Evolutionary conservation across 768 basidiomycete genomes (phyloP).

Genomic region (Termitomyces sp.): DNA sequence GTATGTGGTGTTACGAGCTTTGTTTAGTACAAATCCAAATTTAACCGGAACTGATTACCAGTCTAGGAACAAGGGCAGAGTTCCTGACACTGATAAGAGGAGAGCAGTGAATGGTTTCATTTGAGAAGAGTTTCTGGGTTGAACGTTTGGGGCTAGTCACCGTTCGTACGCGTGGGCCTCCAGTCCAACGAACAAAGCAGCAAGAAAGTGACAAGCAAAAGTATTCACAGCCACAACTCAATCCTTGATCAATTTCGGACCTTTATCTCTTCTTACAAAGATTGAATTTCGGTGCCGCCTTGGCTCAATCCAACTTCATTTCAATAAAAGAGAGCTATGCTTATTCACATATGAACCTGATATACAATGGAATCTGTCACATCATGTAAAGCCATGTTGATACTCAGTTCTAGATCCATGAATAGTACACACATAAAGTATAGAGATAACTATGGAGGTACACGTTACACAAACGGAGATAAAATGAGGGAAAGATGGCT

Average conservation of each 20-base stretch:
- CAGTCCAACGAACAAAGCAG: neutral
- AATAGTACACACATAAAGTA: neutral
- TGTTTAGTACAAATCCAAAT: neutral
- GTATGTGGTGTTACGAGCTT: neutral
- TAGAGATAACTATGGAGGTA: neutral
- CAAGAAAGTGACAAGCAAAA: neutral
- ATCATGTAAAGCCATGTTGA: neutral
- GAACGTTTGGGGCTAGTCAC: no score
- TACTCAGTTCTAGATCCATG: neutral
- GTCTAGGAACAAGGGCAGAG: neutral
- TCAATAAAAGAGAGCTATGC: no score
- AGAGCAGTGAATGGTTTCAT: neutral
- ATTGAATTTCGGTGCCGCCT: neutral
- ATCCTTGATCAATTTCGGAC: neutral
- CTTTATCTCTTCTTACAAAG: neutral
- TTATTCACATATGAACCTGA: neutral
- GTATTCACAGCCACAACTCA: neutral
- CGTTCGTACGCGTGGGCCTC: neutral
- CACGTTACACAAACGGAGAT: neutral
- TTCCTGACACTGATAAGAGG: neutral
- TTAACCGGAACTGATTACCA: neutral
- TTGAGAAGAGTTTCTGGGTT: no score
- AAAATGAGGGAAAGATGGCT: neutral
- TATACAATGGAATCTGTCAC: neutral
- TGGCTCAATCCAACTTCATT: no score